These are phyloP conservation scores for Barbatosphaeria neglecta DNA, from an alignment of 495 filamentous ascomycete species.

Conservation along the genomic window DNA sequence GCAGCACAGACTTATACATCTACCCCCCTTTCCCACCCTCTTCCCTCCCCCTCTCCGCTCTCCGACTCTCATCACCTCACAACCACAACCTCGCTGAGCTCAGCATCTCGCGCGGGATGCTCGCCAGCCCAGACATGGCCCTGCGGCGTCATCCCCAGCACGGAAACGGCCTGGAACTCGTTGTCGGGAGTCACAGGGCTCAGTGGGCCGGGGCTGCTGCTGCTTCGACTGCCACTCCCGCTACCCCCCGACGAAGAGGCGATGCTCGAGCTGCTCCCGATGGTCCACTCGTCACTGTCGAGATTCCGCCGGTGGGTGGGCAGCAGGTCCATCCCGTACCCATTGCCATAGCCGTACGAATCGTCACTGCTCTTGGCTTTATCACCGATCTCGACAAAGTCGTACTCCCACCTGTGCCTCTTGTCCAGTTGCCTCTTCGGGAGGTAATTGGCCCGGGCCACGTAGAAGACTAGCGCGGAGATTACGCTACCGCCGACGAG, in stretches of 20 bases:
- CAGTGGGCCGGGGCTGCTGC: conserved; percentile 24
- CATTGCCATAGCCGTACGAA: conserved; percentile 14
- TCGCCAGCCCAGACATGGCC: conserved; percentile 20
- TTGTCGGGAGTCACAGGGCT: conserved; percentile 26
- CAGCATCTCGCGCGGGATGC: conserved; percentile 6
- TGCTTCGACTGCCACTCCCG: conserved; percentile 26
- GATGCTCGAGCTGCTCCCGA: conserved; percentile 27
- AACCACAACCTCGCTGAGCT: conserved; percentile 18
- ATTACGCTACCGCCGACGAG: conserved; percentile 75
- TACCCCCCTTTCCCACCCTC: no score
- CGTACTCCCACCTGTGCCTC: conserved; percentile 86
- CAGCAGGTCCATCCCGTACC: conserved; percentile 21
- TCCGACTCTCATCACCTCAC: conserved; percentile 11
- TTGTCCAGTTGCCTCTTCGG: conserved; percentile 73
- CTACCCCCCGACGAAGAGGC: conserved; percentile 23
- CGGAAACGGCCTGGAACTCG: conserved; percentile 7
- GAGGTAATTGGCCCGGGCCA: conserved; percentile 67
- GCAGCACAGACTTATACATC: background rate
- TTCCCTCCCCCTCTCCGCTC: no score
- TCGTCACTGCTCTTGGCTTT: conserved; percentile 27
- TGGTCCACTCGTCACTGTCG: conserved; percentile 35
- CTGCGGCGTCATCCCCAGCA: conserved; percentile 12
- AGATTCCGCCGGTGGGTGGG: conserved; percentile 6
- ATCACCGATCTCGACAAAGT: conserved; percentile 73
- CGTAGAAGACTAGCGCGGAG: conserved; percentile 68